These are phyloP conservation scores for Pichia sp. DNA, from an alignment of 1,139 yeast genomes.

Conservation along the genomic window DNA sequence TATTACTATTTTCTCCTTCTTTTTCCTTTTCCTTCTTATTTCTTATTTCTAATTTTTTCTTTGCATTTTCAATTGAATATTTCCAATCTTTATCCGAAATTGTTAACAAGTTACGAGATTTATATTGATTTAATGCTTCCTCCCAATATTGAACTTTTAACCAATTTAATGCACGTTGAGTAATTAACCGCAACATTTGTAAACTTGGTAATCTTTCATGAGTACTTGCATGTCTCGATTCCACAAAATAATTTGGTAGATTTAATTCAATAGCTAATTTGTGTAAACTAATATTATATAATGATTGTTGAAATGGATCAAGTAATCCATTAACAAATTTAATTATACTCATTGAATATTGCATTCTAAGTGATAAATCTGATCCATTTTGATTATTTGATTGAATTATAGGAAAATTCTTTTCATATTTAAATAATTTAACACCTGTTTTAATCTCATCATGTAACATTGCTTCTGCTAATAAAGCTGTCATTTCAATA, in stretches of 20 bases:
- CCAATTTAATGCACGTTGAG: constrained; percentile 68
- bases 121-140: constrained; percentile 29
- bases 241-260: constrained; percentile 82
- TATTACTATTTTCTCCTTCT: too few relatives aligned
- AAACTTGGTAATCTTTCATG: constrained; percentile 80
- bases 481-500: constrained; percentile 62
- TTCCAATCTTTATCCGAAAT: too few relatives aligned
- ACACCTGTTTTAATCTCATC: constrained; percentile 34
- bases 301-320: constrained; percentile 81
- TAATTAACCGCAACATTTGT: constrained; percentile 54
- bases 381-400: constrained; percentile 5
- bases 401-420: neutral
- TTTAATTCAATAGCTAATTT: constrained; percentile 62
- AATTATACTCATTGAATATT: constrained; percentile 72
- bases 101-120: neutral
- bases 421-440: constrained; percentile 9
- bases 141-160: constrained; percentile 71
- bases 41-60: too few relatives aligned
- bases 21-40: too few relatives aligned
- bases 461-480: constrained; percentile 47
- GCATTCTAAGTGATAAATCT: constrained; percentile 34
- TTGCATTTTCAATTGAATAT: too few relatives aligned
- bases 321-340: constrained; percentile 88
- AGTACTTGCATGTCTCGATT: constrained; percentile 83
- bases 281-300: constrained; percentile 73